Conservation (phyloP, 768 basidiomycete genomes). For the Lactarius sp. region DNA sequence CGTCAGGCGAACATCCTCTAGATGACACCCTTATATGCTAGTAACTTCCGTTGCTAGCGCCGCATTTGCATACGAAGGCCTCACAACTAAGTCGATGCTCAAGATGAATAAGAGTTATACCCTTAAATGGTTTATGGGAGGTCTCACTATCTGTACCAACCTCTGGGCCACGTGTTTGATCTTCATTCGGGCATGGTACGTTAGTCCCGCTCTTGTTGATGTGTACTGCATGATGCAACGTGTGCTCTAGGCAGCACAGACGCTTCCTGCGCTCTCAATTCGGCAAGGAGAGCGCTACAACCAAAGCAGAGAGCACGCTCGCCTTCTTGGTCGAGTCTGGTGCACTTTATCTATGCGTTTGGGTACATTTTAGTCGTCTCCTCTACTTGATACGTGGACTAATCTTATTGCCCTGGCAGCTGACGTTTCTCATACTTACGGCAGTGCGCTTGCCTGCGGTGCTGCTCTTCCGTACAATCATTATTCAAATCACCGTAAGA, state of each 20-base stretch:
- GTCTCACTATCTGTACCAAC: constrained; percentile 7
- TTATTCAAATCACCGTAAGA: constrained; percentile 16
- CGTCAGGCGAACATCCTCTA: neutral
- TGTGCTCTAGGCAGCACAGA: constrained; percentile 5
- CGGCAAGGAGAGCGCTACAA: neutral
- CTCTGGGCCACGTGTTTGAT: constrained; percentile 19
- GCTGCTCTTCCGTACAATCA: constrained; percentile 4
- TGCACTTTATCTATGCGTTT: constrained; percentile 9
- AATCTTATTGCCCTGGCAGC: neutral
- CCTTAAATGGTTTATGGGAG: neutral
- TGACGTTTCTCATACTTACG: neutral
- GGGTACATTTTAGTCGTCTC: neutral
- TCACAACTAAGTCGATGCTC: neutral
- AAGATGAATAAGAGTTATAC: neutral
- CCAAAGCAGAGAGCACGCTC: constrained; percentile 2
- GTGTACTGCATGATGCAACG: neutral
- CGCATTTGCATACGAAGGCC: neutral
- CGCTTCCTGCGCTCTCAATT: neutral
- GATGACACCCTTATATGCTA: neutral
- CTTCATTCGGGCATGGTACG: constrained; percentile 12
- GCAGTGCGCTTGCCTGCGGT: neutral
- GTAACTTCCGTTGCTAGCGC: constrained; percentile 5
- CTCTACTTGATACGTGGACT: neutral
- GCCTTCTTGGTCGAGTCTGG: constrained; percentile 14
- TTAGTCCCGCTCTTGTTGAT: neutral